A percentile compares a stretch with the other conserved stretches of the same genome.
These are phyloP conservation scores for Claviceps humidiphila DNA, from an alignment of 2,329 filamentous ascomycete genomes.

Conservation along the genomic window DNA sequence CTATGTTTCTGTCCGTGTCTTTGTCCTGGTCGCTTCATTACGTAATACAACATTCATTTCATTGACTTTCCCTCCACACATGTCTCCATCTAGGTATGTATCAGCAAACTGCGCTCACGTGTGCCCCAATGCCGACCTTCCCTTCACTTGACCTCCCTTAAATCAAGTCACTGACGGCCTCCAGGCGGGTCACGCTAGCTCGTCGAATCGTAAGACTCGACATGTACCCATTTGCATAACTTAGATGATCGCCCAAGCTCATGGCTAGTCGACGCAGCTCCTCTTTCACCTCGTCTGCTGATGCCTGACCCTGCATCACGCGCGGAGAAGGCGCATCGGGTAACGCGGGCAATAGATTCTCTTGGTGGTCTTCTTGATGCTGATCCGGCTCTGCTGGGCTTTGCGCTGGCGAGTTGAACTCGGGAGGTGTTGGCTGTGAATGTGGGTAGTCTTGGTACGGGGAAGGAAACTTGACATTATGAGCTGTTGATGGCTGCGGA, in stretches of 20 bases:
- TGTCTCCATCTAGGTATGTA: background rate
- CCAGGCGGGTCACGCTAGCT: constrained; percentile 17
- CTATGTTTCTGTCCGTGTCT: background rate
- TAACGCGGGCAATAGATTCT: constrained; percentile 20
- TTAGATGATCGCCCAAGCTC: constrained; percentile 35
- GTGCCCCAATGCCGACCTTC: no score
- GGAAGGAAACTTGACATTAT: constrained; percentile 3
- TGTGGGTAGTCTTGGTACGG: constrained; percentile 8
- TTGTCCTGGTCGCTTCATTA: background rate
- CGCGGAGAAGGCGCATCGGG: constrained; percentile 34
- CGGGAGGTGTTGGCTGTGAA: constrained; percentile 7
- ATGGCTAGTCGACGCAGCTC: constrained; percentile 37
- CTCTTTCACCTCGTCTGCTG: constrained; percentile 36
- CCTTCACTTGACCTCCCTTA: background rate
- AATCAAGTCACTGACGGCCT: background rate
- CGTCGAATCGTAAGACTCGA: constrained; percentile 25
- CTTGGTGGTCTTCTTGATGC: constrained; percentile 8
- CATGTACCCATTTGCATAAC: constrained; percentile 31
- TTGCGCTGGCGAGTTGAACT: background rate
- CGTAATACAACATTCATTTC: background rate
- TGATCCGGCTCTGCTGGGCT: constrained; percentile 4
- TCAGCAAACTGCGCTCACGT: no score
- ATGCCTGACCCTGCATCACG: constrained; percentile 42
- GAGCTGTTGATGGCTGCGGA: constrained; percentile 17
- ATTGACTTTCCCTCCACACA: background rate